Conservation (phyloP, 177 flowering plant species). For the Vitis hybrid region DNA sequence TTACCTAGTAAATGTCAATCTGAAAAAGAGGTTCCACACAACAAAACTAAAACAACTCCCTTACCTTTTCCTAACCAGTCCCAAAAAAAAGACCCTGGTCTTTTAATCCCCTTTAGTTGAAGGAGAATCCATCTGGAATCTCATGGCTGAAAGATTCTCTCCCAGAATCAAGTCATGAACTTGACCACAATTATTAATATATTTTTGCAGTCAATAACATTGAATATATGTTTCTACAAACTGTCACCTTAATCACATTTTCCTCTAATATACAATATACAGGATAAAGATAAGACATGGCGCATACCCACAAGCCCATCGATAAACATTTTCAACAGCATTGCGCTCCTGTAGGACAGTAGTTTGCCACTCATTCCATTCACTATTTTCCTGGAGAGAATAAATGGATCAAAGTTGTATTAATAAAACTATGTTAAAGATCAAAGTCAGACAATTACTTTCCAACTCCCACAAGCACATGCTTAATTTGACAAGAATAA, state of each 20-base stretch:
- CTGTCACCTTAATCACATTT: not conserved
- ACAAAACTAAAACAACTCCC: too few species aligned
- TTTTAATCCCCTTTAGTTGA: too few species aligned
- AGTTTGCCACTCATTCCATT: constrained; percentile 84
- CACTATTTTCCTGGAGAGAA: constrained; percentile 53
- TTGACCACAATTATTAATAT: too few species aligned
- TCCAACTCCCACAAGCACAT: not conserved
- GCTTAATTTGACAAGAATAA: not conserved
- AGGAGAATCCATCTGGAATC: too few species aligned
- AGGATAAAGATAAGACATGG: constrained; percentile 3
- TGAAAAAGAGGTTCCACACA: too few species aligned
- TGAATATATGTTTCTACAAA: not conserved
- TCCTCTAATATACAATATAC: not conserved
- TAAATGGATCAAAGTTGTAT: constrained; percentile 3
- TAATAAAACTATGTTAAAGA: not conserved
- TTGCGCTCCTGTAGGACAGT: constrained; percentile 79
- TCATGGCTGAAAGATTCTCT: too few species aligned
- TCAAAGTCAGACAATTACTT: not conserved
- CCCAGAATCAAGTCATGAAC: too few species aligned
- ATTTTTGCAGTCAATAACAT: not conserved
- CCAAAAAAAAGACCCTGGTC: too few species aligned
- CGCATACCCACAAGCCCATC: constrained; percentile 95
- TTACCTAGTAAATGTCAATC: too few species aligned
- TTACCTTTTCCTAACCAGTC: too few species aligned
- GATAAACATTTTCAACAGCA: constrained; percentile 72